Base-by-base conservation (phyloP, 1,284 basidiomycete species). In the Rhodofomes roseus region DNA sequence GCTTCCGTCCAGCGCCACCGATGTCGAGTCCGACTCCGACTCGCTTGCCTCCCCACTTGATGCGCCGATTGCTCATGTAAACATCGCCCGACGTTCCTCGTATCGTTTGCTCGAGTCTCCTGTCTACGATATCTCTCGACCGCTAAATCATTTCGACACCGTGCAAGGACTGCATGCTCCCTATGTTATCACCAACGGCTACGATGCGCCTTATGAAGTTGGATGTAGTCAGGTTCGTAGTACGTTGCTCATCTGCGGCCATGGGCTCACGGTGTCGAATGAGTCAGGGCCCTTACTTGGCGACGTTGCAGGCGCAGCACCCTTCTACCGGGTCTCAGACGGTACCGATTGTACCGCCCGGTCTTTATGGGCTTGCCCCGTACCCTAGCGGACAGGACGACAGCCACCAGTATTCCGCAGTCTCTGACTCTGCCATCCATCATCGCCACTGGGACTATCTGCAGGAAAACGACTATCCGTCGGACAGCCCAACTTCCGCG, bases 21-120 rank as follows among this genome's bases (percentile, higher is more conserved):
- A 67, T 58, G 55, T 58, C 54, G 66, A 67, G 36, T 63, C 66
- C 46, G 66, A 67, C 54, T 63, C 66, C 27, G 66, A 67, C 51
- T 65, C 63, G 46, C 60, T 67, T 48, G 58, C 60, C 25, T 66
- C 66, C 2, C 66, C 66, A 29, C 63, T 67, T 54, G 66, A 67
- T 46, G 31, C 40, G n/a, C 34, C 50, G n/a, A 52, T 52, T 23
- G 29, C 50, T 1, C 50, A 52, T 36, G 34, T 52, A 9, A 52
- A 52, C 31, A 52, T 52, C 22, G 50, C 50, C n/a, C 36, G 34
- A 25, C 50, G 34, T 36, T 52, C 29, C n/a, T 44, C 43, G 9
- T 27, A 27, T 22, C 54, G 41, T 41, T 23, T 41, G 4, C 39
- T 55, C 11, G 25, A 43, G 4, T 55, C 41, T 14, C 37, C 54